A percentile compares a stretch with the other conserved stretches of the same genome.
These are phyloP conservation scores for Colletotrichum neosansevieriae DNA, from an alignment of 2,329 filamentous ascomycete species.

Conservation along the genomic window DNA sequence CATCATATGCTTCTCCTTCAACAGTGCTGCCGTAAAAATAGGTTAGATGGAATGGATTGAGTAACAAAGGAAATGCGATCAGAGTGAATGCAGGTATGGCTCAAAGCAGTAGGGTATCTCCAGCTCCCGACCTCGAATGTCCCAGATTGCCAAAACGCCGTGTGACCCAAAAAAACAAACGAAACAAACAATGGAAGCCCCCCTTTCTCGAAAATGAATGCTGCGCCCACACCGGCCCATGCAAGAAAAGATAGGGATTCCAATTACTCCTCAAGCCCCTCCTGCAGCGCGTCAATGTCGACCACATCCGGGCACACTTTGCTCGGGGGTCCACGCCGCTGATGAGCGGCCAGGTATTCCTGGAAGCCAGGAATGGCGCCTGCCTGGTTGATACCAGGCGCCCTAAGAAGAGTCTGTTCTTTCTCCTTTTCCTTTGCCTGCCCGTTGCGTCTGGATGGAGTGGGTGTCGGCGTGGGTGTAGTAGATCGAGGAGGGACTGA, in stretches of 20 bases:
- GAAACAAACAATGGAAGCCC: neutral
- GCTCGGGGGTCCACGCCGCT: conserved; percentile 64
- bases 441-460: conserved; percentile 34
- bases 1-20: neutral
- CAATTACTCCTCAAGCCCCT: conserved; percentile 61
- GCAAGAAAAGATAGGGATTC: neutral
- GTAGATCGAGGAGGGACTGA: conserved; percentile 15
- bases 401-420: conserved; percentile 59
- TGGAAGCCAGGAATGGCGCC: conserved; percentile 80
- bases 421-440: conserved; percentile 45
- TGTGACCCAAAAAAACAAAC: conserved; percentile 4
- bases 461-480: conserved; percentile 35
- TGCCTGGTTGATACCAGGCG: conserved; percentile 82
- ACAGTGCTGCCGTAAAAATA: neutral
- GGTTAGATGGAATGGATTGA: neutral
- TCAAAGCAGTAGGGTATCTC: conserved; percentile 35
- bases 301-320: conserved; percentile 69
- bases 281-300: conserved; percentile 70
- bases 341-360: conserved; percentile 64
- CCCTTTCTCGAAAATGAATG: neutral
- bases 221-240: neutral
- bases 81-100: conserved; percentile 15
- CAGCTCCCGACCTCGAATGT: conserved; percentile 30
- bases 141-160: conserved; percentile 23
- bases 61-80: conserved; percentile 21